phyloP scores from a whole-genome alignment of 495 filamentous ascomycete species.

The Lindgomyces ingoldianus region DNA sequence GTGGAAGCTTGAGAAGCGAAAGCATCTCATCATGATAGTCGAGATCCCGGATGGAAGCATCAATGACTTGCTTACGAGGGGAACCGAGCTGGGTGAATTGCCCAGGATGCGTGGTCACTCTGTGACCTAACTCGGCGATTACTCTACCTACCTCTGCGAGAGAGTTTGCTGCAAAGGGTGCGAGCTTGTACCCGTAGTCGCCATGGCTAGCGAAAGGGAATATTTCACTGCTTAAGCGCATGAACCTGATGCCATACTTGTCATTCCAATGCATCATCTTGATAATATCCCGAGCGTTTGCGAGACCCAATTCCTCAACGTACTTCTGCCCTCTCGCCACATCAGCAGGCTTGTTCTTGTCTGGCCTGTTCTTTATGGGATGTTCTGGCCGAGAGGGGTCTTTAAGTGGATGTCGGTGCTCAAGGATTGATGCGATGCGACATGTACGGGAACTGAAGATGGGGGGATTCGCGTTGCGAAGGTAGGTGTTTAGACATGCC shows the following conservation, averaged over 20 bases:
- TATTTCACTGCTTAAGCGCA: constrained; percentile 92
- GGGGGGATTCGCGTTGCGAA: constrained; percentile 79
- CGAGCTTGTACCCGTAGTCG: constrained; percentile 84
- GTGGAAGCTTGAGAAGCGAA: constrained; percentile 71
- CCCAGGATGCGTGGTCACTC: constrained; percentile 88
- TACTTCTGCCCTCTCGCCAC: constrained; percentile 65
- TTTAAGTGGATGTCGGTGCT: constrained; percentile 78
- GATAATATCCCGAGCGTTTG: constrained; percentile 78
- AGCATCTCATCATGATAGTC: constrained; percentile 90
- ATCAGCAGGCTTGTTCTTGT: constrained; percentile 66
- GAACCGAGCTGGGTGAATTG: constrained; percentile 91
- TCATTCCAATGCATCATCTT: constrained; percentile 95
- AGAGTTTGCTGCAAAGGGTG: constrained; percentile 78
- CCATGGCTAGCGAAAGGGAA: constrained; percentile 91
- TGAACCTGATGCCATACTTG: constrained; percentile 86
- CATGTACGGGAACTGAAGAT: constrained; percentile 92
- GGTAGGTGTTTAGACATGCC: constrained; percentile 92
- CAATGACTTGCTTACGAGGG: constrained; percentile 71
- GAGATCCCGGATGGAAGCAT: constrained; percentile 75
- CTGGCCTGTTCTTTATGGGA: constrained; percentile 77
- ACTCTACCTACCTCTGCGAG: constrained; percentile 76
- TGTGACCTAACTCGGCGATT: constrained; percentile 77
- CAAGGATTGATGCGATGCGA: constrained; percentile 85
- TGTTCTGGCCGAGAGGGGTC: constrained; percentile 77
- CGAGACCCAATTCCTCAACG: constrained; percentile 74